phyloP scores from a whole-genome alignment of 2,329 filamentous ascomycete species.

The Exophiala aquamarina region DNA sequence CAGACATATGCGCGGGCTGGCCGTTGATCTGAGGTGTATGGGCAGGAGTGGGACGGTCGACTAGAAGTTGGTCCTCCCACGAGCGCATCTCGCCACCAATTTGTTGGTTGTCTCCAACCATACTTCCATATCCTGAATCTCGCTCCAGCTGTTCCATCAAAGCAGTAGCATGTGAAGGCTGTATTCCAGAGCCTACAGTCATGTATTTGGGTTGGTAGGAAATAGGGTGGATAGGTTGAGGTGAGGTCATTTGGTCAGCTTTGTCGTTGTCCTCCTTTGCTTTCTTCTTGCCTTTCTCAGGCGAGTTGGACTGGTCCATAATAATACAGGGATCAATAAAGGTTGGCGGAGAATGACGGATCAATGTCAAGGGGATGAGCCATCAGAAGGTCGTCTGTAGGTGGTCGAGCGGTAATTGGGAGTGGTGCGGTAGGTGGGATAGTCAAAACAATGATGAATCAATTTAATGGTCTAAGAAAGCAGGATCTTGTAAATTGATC shows the following conservation, averaged over 20 bases:
- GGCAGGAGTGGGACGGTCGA: slow-evolving; percentile 58
- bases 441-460: no score
- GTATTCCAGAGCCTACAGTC: slow-evolving; percentile 80
- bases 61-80: slow-evolving; percentile 57
- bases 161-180: slow-evolving; percentile 76
- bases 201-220: slow-evolving; percentile 65
- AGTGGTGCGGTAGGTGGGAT: no score
- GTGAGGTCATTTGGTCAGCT: slow-evolving; percentile 13
- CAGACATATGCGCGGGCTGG: slow-evolving; percentile 50
- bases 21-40: slow-evolving; percentile 54
- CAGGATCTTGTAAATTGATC: no score
- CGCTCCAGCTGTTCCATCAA: slow-evolving; percentile 78
- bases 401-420: no score
- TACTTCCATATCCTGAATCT: slow-evolving; percentile 91
- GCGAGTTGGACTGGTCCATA: slow-evolving; percentile 20
- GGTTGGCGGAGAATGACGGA: not conserved
- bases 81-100: slow-evolving; percentile 42
- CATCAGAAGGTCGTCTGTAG: not conserved
- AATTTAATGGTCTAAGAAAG: no score
- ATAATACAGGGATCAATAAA: slow-evolving; percentile 2
- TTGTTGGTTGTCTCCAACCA: slow-evolving; percentile 61
- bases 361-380: not conserved
- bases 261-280: slow-evolving; percentile 8
- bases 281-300: slow-evolving; percentile 7
- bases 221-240: slow-evolving; percentile 12